Conservation (phyloP, 177 flowering plant species). For the Vitis hybrid region DNA sequence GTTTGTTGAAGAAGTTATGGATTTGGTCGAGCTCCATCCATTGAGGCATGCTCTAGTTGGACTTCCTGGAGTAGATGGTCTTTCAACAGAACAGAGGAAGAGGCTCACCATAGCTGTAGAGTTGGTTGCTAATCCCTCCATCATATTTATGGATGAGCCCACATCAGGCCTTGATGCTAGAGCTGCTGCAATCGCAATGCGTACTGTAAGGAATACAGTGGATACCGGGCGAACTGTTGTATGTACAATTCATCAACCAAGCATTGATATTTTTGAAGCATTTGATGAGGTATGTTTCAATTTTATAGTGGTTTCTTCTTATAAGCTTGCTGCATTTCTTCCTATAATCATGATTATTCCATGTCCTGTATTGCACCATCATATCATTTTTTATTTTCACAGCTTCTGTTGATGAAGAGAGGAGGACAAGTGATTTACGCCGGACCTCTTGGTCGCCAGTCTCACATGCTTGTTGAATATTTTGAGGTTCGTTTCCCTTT, state of each 20-base stretch:
- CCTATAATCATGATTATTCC: not conserved
- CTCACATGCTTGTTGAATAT: slow-evolving; percentile 56
- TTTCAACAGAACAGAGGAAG: slow-evolving; percentile 62
- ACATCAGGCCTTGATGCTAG: slow-evolving; percentile 66
- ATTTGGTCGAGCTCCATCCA: slow-evolving; percentile 46
- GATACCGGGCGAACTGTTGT: slow-evolving; percentile 58
- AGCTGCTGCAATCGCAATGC: slow-evolving; percentile 68
- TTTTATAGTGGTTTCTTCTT: not conserved
- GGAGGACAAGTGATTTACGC: slow-evolving; percentile 71
- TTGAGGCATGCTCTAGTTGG: slow-evolving; percentile 52
- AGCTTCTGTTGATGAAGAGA: slow-evolving; percentile 50
- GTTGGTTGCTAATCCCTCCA: slow-evolving; percentile 58
- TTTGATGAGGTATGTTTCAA: slow-evolving; percentile 45
- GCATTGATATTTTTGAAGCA: slow-evolving; percentile 56
- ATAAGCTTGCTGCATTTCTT: not conserved
- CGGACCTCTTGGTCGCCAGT: slow-evolving; percentile 58
- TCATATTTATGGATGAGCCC: slow-evolving; percentile 59
- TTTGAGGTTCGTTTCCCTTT: slow-evolving; percentile 42
- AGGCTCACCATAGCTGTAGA: slow-evolving; percentile 62
- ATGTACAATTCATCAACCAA: slow-evolving; percentile 55
- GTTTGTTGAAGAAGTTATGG: slow-evolving; percentile 62
- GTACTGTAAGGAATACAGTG: slow-evolving; percentile 54
- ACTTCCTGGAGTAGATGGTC: slow-evolving; percentile 56
- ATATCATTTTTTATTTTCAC: slow-evolving; percentile 2
- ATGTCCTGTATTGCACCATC: not conserved